Evolutionary conservation across 1,284 basidiomycete genomes (phyloP).

Genomic region (Rhodotorula sp.): DNA sequence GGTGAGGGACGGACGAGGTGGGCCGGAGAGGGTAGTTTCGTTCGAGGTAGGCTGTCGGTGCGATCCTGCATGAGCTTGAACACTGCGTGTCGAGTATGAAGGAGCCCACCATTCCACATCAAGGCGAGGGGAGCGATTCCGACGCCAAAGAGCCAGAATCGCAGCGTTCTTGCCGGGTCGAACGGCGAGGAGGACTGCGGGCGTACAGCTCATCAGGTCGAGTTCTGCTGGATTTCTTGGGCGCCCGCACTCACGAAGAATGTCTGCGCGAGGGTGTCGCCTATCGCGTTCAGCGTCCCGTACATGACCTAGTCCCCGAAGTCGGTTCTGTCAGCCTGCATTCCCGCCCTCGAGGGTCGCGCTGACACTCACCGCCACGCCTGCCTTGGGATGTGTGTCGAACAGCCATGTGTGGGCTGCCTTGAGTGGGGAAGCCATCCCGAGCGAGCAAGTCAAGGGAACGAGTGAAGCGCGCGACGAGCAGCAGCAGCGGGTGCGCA

Average conservation of each 20-base stretch:
- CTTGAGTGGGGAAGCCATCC: neutral
- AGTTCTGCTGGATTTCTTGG: too few relatives aligned
- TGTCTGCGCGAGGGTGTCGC: slow-evolving; percentile 10
- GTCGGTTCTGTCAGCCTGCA: neutral
- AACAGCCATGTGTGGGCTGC: neutral
- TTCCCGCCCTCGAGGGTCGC: neutral
- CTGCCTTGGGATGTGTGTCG: neutral
- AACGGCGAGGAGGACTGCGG: neutral
- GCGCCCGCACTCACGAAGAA: slow-evolving; percentile 2
- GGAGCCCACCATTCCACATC: slow-evolving; percentile 17
- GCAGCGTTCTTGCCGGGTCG: slow-evolving; percentile 10
- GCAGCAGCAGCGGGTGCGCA: too few relatives aligned
- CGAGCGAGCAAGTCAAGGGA: neutral
- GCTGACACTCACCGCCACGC: neutral
- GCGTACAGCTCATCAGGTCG: too few relatives aligned
- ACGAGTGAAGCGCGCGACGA: neutral
- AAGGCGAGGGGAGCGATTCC: slow-evolving; percentile 16
- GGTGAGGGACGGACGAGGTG: neutral
- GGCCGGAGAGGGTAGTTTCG: slow-evolving; percentile 9
- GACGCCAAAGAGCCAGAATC: slow-evolving; percentile 18
- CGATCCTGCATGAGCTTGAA: neutral
- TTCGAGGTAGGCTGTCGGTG: slow-evolving; percentile 17
- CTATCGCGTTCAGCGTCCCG: slow-evolving; percentile 13
- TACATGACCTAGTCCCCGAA: slow-evolving; percentile 13
- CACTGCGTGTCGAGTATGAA: neutral